Evolutionary conservation across 2,329 filamentous ascomycete species (phyloP).

Genomic region (Cladosporium sp.): DNA sequence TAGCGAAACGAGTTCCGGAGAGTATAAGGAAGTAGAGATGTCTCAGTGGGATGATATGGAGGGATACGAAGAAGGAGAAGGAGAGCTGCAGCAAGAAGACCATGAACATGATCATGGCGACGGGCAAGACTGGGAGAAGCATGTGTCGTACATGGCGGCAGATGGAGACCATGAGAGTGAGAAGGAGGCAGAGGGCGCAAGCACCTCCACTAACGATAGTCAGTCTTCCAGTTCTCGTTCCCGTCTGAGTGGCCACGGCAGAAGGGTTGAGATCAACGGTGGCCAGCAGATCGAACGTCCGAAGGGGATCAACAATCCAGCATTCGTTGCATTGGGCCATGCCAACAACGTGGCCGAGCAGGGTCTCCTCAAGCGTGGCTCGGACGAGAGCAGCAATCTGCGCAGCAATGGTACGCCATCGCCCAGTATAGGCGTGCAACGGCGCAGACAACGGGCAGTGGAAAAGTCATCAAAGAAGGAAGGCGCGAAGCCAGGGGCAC

Average conservation of each 20-base stretch:
- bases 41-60: neutral
- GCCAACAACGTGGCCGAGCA: neutral
- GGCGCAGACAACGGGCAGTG: neutral
- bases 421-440: conserved; percentile 1
- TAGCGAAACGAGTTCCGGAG: neutral
- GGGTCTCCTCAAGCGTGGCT: conserved; percentile 6
- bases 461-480: neutral
- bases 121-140: neutral
- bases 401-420: conserved; percentile 6
- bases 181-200: neutral
- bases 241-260: conserved; percentile 6
- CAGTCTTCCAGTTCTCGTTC: neutral
- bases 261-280: conserved; percentile 3
- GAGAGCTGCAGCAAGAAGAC: neutral
- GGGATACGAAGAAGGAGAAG: neutral
- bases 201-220: no score
- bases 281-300: neutral
- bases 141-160: conserved; percentile 5
- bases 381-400: conserved; percentile 3
- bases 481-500: neutral
- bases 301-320: conserved; percentile 8
- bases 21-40: neutral
- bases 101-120: neutral
- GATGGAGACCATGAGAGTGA: neutral
- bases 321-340: neutral